Conservation (phyloP, 2,329 filamentous ascomycete genomes). For the Coniochaeta prunicola region DNA sequence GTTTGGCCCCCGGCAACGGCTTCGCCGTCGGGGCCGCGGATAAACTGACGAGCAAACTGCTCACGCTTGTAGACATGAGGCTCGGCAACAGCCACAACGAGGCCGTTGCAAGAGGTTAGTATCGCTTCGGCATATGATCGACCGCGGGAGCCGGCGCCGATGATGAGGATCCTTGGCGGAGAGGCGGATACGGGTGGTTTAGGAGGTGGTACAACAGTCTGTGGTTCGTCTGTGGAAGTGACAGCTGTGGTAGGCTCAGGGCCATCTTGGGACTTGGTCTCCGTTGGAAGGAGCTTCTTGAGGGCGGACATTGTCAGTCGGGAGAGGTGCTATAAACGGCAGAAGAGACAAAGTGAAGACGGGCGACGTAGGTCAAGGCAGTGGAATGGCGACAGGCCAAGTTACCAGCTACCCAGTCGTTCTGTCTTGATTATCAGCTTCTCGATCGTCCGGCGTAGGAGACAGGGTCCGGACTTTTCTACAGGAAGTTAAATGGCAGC, state of each 20-base stretch:
- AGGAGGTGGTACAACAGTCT: constrained; percentile 22
- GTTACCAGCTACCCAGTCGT: background rate
- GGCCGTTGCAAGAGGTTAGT: constrained; percentile 53
- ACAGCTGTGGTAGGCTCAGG: background rate
- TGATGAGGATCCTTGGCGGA: constrained; percentile 64
- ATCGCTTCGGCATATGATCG: constrained; percentile 66
- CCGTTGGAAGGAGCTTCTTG: constrained; percentile 5
- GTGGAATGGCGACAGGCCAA: background rate
- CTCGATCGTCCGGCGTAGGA: background rate
- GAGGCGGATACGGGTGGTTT: constrained; percentile 37
- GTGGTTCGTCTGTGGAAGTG: background rate
- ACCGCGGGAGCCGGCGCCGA: constrained; percentile 78
- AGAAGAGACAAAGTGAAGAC: background rate
- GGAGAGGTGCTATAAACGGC: background rate
- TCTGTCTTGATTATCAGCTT: background rate
- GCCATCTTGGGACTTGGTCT: background rate
- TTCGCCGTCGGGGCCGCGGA: constrained; percentile 51
- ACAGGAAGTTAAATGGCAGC: background rate
- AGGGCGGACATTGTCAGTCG: constrained; percentile 2
- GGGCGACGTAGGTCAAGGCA: background rate
- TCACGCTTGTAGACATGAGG: constrained; percentile 70
- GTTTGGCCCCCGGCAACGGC: constrained; percentile 53
- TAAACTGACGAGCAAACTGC: constrained; percentile 61
- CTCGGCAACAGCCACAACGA: constrained; percentile 74
- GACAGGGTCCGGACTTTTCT: background rate